Evolutionary conservation across 2,329 filamentous ascomycete genomes (phyloP), one percentile per base, ranked within the genome.

Genomic region (Neobulgaria alba): DNA sequence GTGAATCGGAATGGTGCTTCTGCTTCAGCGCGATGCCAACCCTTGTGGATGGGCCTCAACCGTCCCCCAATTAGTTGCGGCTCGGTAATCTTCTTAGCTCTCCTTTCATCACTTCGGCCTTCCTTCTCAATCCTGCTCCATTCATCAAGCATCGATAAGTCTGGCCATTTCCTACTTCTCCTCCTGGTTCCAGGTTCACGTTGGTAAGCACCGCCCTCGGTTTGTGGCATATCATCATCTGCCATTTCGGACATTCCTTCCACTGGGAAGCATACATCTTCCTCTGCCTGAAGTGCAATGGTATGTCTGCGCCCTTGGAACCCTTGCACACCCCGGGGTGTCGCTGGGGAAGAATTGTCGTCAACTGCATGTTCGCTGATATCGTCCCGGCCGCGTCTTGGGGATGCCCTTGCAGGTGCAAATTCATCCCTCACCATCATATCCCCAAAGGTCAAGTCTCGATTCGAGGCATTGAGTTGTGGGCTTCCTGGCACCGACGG

Each of bases 1-100:
- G 92, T 96, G 61, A 95, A 98, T 18, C 92, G 77, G 61, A 93
- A 96, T 0, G 92, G 92, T 0, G 82, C 79, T 50, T 95, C 90
- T 46, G 95, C 89, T 49, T 92, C 85, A 39, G 85, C 79, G 29
- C 83, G 77, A 60, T 87, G 90, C 90, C 90, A 98, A 10, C 76
- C 75, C 52, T 75, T 76, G 48, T 84, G 79, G 29, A 85, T 78
- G 10, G 89, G 88, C 4, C 92, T 79, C 33, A 98, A 67, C 39
- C 92, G 77, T 0, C 92, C 92, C 45, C 90, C 90, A 44, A 98
- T 82, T 52, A 96, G 77, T 56, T 95, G 80, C 8, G 92, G 92
- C 59, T 98, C 92, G 4, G 83, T 93, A 50, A 96, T 90, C 61
- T 84, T 92, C 66, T 95, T 95, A 34, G 84, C 82, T 3, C 88